Evolutionary conservation across 768 basidiomycete genomes (phyloP).

Genomic region (Psilocybe azurescens): DNA sequence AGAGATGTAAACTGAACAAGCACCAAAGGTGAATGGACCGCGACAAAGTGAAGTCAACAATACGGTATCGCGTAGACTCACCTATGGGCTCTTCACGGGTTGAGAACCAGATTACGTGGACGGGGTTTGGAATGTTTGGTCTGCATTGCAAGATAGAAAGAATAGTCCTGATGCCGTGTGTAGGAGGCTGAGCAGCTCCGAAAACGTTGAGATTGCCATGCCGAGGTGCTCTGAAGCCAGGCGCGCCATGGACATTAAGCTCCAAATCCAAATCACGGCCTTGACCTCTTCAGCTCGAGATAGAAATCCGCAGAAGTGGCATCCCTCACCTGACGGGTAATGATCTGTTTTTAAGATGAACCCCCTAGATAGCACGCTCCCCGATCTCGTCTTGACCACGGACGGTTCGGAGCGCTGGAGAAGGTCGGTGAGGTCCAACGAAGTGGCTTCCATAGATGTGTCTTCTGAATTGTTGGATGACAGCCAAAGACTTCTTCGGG

Average conservation of each 20-base stretch:
- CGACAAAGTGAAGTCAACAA: background rate
- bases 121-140: slow-evolving; percentile 64
- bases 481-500: background rate
- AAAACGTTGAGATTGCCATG: slow-evolving; percentile 87
- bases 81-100: slow-evolving; percentile 96
- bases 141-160: slow-evolving; percentile 82
- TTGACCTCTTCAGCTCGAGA: slow-evolving; percentile 31
- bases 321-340: slow-evolving; percentile 70
- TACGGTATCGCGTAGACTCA: slow-evolving; percentile 39
- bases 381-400: slow-evolving; percentile 82
- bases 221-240: slow-evolving; percentile 89
- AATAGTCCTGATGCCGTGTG: slow-evolving; percentile 89
- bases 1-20: slow-evolving; percentile 75
- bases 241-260: slow-evolving; percentile 91
- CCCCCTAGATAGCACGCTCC: slow-evolving; percentile 84
- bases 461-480: background rate
- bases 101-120: slow-evolving; percentile 93
- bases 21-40: too few relatives aligned
- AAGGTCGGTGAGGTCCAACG: slow-evolving; percentile 59
- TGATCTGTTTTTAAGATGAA: slow-evolving; percentile 96
- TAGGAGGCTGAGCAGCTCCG: slow-evolving; percentile 94
- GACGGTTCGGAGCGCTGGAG: slow-evolving; percentile 72
- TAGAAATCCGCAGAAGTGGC: background rate
- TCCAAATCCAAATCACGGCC: slow-evolving; percentile 91
- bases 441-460: background rate